These are phyloP conservation scores for Sporothrix schenckii DNA, from an alignment of 2,329 filamentous ascomycete genomes.

Conservation along the genomic window DNA sequence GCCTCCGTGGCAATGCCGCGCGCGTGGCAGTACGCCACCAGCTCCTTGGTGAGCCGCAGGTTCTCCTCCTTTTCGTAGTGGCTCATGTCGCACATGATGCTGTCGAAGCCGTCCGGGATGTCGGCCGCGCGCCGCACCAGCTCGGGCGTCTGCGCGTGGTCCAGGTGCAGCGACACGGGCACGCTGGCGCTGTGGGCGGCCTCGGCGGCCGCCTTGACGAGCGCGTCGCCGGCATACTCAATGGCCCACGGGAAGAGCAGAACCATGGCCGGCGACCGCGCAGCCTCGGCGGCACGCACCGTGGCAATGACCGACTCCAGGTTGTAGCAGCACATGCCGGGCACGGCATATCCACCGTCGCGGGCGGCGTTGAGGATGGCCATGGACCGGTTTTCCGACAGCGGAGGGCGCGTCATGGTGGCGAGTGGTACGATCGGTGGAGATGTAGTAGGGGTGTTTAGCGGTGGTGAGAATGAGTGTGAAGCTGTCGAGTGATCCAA, in stretches of 20 bases:
- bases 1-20: constrained; percentile 68
- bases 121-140: constrained; percentile 64
- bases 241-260: constrained; percentile 76
- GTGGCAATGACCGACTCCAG: constrained; percentile 56
- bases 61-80: constrained; percentile 72
- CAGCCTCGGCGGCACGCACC: constrained; percentile 68
- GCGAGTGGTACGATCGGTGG: not conserved
- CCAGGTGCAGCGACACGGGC: constrained; percentile 65
- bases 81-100: constrained; percentile 74
- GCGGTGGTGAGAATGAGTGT: not conserved
- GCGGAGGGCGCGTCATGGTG: constrained; percentile 44
- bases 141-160: constrained; percentile 67
- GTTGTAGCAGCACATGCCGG: constrained; percentile 57
- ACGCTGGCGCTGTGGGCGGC: constrained; percentile 60
- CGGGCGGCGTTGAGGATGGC: constrained; percentile 61
- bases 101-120: constrained; percentile 64
- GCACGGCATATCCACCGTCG: constrained; percentile 60
- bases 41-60: constrained; percentile 60
- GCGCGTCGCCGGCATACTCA: constrained; percentile 61
- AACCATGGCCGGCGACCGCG: constrained; percentile 68
- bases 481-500: not conserved
- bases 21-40: constrained; percentile 65
- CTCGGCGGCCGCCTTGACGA: constrained; percentile 59
- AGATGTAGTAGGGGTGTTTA: not conserved
- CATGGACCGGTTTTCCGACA: constrained; percentile 55